Percentiles rank a stretch among this genome's conserved stretches.
These are phyloP conservation scores for Powellomyces hirtus DNA, from an alignment of 192 early-diverging fungal species.

Conservation along the genomic window DNA sequence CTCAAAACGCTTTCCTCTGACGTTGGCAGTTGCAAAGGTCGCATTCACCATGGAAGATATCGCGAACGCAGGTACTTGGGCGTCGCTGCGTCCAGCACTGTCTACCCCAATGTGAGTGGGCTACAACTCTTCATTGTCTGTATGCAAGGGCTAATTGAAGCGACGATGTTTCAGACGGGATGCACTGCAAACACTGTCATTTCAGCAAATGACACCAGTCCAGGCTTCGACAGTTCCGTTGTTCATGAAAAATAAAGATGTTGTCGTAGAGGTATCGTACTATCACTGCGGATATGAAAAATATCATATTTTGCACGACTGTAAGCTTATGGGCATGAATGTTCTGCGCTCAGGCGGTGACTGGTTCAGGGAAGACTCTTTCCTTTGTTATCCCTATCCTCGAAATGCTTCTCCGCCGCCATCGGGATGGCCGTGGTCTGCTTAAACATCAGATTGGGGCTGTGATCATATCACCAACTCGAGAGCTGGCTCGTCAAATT, in stretches of 20 bases:
- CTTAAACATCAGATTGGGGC: slow-evolving; percentile 78
- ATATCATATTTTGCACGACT: no score
- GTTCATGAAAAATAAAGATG: slow-evolving; percentile 90
- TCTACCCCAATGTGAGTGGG: slow-evolving; percentile 45
- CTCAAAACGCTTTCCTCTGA: no score
- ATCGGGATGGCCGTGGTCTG: slow-evolving; percentile 52
- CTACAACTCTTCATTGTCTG: neutral
- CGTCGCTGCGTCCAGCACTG: slow-evolving; percentile 57
- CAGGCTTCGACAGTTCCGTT: slow-evolving; percentile 89
- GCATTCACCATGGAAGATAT: slow-evolving; percentile 20
- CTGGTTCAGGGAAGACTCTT: slow-evolving; percentile 95
- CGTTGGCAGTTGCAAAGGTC: no score
- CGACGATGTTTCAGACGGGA: slow-evolving; percentile 14
- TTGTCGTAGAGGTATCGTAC: slow-evolving; percentile 80
- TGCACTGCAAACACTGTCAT: slow-evolving; percentile 62
- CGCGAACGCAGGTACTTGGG: slow-evolving; percentile 61
- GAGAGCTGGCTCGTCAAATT: slow-evolving; percentile 89
- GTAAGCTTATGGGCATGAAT: no score
- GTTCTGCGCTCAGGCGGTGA: slow-evolving; percentile 74
- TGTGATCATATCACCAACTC: slow-evolving; percentile 82
- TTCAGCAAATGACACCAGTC: slow-evolving; percentile 88
- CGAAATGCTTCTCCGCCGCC: slow-evolving; percentile 72
- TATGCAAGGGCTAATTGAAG: no score
- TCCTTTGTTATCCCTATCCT: slow-evolving; percentile 89
- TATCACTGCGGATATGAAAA: no score